phyloP scores from a whole-genome alignment of 805 yeast species.

The Saccharomycopsis synnaedendra region DNA sequence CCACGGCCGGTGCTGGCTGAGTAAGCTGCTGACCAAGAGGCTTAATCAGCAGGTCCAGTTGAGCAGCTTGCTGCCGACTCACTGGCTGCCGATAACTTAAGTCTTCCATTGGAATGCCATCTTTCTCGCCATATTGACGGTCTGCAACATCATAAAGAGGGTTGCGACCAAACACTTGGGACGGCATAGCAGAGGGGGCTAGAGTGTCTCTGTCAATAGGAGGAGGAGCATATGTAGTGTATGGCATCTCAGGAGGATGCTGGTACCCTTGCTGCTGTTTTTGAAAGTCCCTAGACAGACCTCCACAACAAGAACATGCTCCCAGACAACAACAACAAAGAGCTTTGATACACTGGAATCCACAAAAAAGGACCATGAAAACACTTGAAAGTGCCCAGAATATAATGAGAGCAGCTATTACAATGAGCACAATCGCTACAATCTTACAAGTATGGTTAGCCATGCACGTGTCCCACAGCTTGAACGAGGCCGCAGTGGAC shows the following conservation, averaged over 20 bases:
- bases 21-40: not conserved
- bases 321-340: slow-evolving; percentile 30
- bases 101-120: slow-evolving; percentile 5
- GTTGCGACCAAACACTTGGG: slow-evolving; percentile 6
- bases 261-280: not conserved
- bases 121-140: slow-evolving; percentile 5
- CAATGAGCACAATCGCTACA: slow-evolving; percentile 50
- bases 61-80: no score
- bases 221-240: no score
- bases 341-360: slow-evolving; percentile 31
- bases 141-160: slow-evolving; percentile 8
- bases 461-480: slow-evolving; percentile 53
- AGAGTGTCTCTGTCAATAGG: not conserved
- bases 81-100: not conserved
- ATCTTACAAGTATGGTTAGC: slow-evolving; percentile 49
- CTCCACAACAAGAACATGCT: slow-evolving; percentile 10
- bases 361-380: slow-evolving; percentile 35
- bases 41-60: no score
- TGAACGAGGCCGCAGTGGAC: slow-evolving; percentile 26
- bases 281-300: not conserved
- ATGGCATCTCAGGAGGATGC: not conserved
- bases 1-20: not conserved
- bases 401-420: slow-evolving; percentile 33
- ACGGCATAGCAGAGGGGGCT: slow-evolving; percentile 9
- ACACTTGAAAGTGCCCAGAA: slow-evolving; percentile 39